Conservation (phyloP, 805 yeast species). For the Kodamaea leandrae region DNA sequence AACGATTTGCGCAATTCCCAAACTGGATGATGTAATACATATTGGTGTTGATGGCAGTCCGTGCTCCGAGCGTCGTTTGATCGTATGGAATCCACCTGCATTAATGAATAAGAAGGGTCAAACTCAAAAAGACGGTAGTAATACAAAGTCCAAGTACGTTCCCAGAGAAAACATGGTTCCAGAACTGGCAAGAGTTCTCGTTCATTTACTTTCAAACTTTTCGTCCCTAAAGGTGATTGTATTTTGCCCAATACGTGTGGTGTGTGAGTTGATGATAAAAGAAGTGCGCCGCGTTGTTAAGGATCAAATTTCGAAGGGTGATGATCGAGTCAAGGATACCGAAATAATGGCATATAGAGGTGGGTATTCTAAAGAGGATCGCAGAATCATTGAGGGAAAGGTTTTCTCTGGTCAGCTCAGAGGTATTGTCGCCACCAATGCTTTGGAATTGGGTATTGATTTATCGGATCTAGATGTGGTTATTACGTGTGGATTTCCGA, state of each 20-base stretch:
- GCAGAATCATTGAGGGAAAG: conserved; percentile 82
- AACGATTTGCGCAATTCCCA: conserved; percentile 64
- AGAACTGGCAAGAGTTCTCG: conserved; percentile 74
- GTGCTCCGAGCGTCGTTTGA: conserved; percentile 66
- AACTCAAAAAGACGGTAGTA: not conserved
- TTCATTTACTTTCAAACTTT: conserved; percentile 54
- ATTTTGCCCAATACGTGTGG: conserved; percentile 81
- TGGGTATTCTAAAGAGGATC: conserved; percentile 83
- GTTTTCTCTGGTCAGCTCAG: conserved; percentile 85
- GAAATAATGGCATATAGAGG: conserved; percentile 93
- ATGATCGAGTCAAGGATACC: conserved; percentile 41
- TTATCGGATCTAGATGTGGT: conserved; percentile 92
- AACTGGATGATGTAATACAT: conserved; percentile 46
- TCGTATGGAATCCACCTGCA: conserved; percentile 84
- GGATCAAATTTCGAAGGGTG: conserved; percentile 25
- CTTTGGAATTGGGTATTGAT: conserved; percentile 93
- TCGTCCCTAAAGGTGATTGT: conserved; percentile 76
- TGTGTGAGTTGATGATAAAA: conserved; percentile 85
- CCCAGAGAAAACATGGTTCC: conserved; percentile 65
- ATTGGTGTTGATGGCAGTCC: conserved; percentile 87
- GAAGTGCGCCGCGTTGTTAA: conserved; percentile 54
- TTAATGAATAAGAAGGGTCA: conserved; percentile 53
- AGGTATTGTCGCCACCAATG: conserved; percentile 93
- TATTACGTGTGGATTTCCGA: conserved; percentile 88
- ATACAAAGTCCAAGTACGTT: conserved; percentile 14